Evolutionary conservation across 208 protist species (phyloP).

Genomic region (Acanthamoeba healyi): DNA sequence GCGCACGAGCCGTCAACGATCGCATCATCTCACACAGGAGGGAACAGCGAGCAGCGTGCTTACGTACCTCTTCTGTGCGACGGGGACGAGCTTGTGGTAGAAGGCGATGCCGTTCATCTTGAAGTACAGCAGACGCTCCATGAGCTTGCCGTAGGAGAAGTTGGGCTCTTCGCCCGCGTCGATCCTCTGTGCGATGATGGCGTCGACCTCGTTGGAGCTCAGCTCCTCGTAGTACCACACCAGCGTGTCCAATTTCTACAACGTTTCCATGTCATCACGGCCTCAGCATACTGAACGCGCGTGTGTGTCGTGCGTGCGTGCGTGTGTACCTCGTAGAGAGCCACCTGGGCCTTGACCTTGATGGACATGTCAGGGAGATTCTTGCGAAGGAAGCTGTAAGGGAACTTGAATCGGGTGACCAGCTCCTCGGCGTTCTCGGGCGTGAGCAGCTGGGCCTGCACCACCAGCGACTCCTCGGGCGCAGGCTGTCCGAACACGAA

Average conservation of each 20-base stretch:
- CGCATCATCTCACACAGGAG: no score
- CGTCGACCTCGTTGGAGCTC: background rate
- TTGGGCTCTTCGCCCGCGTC: conserved; percentile 78
- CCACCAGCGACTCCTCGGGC: conserved; percentile 41
- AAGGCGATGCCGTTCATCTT: conserved; percentile 43
- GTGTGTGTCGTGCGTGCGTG: background rate
- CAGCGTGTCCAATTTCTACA: conserved; percentile 65
- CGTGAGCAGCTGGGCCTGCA: conserved; percentile 56
- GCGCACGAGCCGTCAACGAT: background rate
- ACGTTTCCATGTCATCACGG: background rate
- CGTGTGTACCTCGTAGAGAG: conserved; percentile 49
- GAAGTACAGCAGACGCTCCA: conserved; percentile 82
- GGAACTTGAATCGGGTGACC: conserved; percentile 51
- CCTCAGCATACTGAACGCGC: background rate
- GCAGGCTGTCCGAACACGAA: conserved; percentile 27
- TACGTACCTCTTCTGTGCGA: background rate
- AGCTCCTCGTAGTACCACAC: conserved; percentile 87
- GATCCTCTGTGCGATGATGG: conserved; percentile 76
- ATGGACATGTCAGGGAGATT: conserved; percentile 54
- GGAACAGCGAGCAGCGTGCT: no score
- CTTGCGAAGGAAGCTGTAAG: conserved; percentile 72
- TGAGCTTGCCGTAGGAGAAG: conserved; percentile 81
- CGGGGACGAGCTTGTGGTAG: conserved; percentile 25
- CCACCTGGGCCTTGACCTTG: conserved; percentile 59
- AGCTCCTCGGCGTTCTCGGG: conserved; percentile 62